phyloP scores from a whole-genome alignment of 345 rosid species.

The Lumnitzera littorea region DNA sequence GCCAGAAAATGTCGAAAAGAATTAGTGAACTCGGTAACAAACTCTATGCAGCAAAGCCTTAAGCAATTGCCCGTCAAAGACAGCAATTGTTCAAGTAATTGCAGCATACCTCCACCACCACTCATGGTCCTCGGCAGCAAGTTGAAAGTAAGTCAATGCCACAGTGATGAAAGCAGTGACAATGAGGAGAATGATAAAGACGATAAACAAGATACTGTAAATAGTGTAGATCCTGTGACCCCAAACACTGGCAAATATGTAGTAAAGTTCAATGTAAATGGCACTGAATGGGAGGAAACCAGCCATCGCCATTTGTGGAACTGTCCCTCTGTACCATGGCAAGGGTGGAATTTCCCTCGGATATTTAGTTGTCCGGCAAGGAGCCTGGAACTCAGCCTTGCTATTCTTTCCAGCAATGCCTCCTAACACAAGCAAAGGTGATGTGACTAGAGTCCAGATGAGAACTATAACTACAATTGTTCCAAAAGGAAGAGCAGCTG shows the following conservation, averaged over 20 bases:
- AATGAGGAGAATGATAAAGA: constrained; percentile 47
- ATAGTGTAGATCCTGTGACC: constrained; percentile 59
- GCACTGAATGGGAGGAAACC: constrained; percentile 57
- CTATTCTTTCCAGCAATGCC: constrained; percentile 57
- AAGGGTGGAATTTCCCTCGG: constrained; percentile 46
- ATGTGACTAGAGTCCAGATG: constrained; percentile 46
- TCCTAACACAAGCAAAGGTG: constrained; percentile 43
- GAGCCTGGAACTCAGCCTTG: constrained; percentile 59
- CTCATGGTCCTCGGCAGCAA: constrained; percentile 53
- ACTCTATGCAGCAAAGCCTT: background rate
- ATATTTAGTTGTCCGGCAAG: constrained; percentile 54
- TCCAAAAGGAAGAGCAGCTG: constrained; percentile 49
- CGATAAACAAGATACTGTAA: constrained; percentile 47
- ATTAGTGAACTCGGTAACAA: background rate
- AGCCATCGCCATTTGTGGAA: constrained; percentile 64
- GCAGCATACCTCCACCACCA: constrained; percentile 55
- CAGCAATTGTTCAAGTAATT: background rate
- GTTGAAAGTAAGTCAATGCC: constrained; percentile 53
- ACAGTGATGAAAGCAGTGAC: constrained; percentile 57
- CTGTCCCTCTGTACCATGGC: constrained; percentile 43
- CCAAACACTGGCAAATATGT: constrained; percentile 54
- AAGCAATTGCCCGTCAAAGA: background rate
- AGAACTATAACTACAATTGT: constrained; percentile 47
- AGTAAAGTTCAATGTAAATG: constrained; percentile 48
- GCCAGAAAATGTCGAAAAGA: background rate